These are phyloP conservation scores for Teratosphaeria destructans DNA, from an alignment of 2,329 filamentous ascomycete genomes.

Conservation along the genomic window DNA sequence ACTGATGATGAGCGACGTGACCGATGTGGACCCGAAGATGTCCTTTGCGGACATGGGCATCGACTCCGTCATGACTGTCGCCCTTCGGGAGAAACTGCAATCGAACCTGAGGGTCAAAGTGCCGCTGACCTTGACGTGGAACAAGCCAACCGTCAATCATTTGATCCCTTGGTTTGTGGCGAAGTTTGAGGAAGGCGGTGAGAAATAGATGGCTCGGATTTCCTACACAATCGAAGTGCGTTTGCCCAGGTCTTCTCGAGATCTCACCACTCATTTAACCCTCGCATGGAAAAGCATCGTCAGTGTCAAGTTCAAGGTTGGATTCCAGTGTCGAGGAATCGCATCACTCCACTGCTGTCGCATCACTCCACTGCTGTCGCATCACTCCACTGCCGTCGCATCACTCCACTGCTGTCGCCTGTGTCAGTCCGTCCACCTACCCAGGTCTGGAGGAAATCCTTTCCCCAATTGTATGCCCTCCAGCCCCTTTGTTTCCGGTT, in stretches of 20 bases:
- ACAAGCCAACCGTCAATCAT: neutral
- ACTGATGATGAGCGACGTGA: neutral
- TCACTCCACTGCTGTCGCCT: neutral
- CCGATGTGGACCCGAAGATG: neutral
- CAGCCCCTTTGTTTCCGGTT: neutral
- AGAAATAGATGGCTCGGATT: neutral
- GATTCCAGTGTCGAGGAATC: no score
- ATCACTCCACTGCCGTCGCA: neutral
- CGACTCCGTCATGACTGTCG: neutral
- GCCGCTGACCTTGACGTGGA: neutral
- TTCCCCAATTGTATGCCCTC: neutral
- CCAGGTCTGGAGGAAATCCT: neutral
- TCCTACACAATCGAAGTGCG: neutral
- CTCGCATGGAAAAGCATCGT: no score
- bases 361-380: no score
- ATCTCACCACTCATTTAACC: no score
- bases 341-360: no score
- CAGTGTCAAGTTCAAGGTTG: no score
- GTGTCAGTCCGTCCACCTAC: neutral
- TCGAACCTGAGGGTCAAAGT: neutral
- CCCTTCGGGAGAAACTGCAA: neutral
- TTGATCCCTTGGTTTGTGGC: neutral
- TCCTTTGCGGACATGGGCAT: neutral
- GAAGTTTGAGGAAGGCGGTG: neutral
- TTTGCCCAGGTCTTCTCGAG: no score